These are phyloP conservation scores for Caloboletus firmus DNA, from an alignment of 1,284 basidiomycete species.

Conservation along the genomic window DNA sequence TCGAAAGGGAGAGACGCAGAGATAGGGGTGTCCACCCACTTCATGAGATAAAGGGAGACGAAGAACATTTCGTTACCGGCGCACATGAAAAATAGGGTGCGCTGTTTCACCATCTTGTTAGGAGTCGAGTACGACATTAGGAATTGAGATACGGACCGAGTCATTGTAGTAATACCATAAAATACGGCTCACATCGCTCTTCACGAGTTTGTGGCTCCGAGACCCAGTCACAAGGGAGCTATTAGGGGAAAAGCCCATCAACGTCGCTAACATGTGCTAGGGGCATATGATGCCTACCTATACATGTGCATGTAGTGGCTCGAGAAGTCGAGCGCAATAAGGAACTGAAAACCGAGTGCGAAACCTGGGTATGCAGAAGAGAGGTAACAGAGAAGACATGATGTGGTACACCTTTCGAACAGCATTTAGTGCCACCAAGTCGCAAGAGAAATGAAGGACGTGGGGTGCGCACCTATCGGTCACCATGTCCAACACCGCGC, in stretches of 20 bases:
- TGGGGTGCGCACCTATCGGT: constrained; percentile 79
- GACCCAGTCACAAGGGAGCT: constrained; percentile 95
- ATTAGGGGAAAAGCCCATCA: constrained; percentile 11
- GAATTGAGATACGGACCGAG: constrained; percentile 49
- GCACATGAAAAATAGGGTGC: constrained; percentile 90
- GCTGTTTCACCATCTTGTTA: constrained; percentile 41
- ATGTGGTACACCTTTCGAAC: constrained; percentile 83
- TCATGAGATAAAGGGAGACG: constrained; percentile 93
- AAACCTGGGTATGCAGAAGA: constrained; percentile 84
- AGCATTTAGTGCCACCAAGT: not conserved
- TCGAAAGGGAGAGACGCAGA: constrained; percentile 23
- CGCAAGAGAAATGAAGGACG: not conserved
- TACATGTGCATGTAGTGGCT: constrained; percentile 99
- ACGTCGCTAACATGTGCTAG: not conserved
- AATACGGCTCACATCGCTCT: constrained; percentile 88
- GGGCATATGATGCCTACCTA: constrained; percentile 56
- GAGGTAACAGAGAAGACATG: constrained; percentile 93
- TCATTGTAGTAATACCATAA: constrained; percentile 94
- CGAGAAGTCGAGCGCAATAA: constrained; percentile 97
- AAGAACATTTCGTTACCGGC: constrained; percentile 98
- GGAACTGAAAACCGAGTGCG: constrained; percentile 88
- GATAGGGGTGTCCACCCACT: constrained; percentile 75
- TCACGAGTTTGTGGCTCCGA: constrained; percentile 89
- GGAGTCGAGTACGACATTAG: constrained; percentile 2
- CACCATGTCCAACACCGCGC: constrained; percentile 99